A percentile compares a stretch with the other conserved stretches of the same genome.
Evolutionary conservation across 2,329 filamentous ascomycete genomes (phyloP).

Genomic region (Calonectria ilicicola): DNA sequence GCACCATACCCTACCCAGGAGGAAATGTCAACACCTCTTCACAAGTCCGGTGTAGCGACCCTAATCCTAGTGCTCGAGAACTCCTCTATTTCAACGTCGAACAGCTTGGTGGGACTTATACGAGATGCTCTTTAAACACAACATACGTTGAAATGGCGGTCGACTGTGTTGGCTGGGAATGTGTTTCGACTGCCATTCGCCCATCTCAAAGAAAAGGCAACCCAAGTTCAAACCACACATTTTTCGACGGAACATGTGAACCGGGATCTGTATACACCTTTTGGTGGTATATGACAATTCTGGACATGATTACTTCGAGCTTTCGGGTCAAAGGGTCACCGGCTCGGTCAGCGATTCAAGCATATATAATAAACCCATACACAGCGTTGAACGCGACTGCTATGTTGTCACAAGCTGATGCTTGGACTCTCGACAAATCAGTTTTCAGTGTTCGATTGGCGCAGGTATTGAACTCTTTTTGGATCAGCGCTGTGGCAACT

Average conservation of each 20-base stretch:
- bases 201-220: neutral
- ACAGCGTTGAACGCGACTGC: no score
- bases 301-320: neutral
- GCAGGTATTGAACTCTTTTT: no score
- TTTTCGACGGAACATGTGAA: conserved; percentile 7
- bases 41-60: neutral
- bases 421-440: no score
- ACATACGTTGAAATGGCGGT: conserved; percentile 5
- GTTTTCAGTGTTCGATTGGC: no score
- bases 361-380: no score
- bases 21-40: neutral
- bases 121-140: neutral
- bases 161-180: conserved; percentile 16
- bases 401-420: no score
- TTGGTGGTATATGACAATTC: neutral
- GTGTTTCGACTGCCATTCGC: neutral
- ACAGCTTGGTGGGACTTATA: neutral
- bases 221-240: neutral
- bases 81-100: neutral
- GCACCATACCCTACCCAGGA: neutral
- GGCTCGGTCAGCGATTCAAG: no score
- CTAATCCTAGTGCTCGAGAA: neutral
- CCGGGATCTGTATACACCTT: neutral
- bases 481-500: no score
- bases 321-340: no score